Conservation (phyloP, 176 grass and related monocot genomes). For the Bolboschoenus planiculmis region DNA sequence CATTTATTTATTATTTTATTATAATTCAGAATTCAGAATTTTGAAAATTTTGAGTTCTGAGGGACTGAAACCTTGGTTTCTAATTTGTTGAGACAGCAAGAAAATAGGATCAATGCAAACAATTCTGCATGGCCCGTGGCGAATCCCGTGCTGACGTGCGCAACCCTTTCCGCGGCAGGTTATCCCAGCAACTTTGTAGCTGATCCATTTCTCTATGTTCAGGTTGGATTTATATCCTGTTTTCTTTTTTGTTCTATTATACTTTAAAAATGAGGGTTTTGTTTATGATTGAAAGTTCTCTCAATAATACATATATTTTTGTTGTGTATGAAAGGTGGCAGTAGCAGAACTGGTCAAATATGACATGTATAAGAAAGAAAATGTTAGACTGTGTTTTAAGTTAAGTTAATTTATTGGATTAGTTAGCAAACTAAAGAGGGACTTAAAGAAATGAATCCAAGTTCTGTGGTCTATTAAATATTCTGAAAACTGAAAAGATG, state of each 20-base stretch:
- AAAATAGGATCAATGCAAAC: slow-evolving; percentile 65
- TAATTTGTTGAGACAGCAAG: slow-evolving; percentile 40
- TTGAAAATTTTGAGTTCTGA: neutral
- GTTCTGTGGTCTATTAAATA: neutral
- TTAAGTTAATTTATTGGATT: neutral
- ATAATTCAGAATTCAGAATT: neutral
- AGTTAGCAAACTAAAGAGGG: neutral
- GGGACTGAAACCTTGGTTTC: neutral
- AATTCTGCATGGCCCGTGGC: slow-evolving; percentile 94
- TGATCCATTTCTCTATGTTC: slow-evolving; percentile 79
- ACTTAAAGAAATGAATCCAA: no score
- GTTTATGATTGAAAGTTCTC: neutral
- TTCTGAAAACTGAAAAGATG: no score
- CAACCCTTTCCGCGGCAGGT: slow-evolving; percentile 46
- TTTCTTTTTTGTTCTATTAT: neutral
- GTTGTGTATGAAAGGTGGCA: neutral
- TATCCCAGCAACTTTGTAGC: slow-evolving; percentile 93
- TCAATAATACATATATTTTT: neutral
- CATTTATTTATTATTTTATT: no score
- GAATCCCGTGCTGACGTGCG: slow-evolving; percentile 87
- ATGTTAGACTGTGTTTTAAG: neutral
- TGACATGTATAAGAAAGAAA: neutral
- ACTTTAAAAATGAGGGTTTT: neutral
- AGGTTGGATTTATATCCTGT: slow-evolving; percentile 38
- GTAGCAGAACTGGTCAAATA: neutral